Evolutionary conservation across 768 basidiomycete species (phyloP), one percentile per base, ranked within the genome.

Genomic region (Psilocybe subaeruginosa): DNA sequence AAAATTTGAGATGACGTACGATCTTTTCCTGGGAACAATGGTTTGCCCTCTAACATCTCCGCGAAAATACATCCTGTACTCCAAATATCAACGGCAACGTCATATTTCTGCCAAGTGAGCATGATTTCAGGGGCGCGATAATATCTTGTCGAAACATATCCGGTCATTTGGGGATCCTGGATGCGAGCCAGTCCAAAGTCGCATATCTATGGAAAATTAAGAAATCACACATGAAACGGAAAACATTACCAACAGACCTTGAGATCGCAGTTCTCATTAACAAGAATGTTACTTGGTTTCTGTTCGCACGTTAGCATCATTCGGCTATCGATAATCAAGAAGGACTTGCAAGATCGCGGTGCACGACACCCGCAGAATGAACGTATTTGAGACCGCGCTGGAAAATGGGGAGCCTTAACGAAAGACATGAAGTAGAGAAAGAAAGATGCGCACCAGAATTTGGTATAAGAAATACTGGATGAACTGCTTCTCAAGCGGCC

Each of bases 51-150:
- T 52, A 99, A 78, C 97, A 99, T 99, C 81, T 99, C 97, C 4
- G 97, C 97, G 70, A 99, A 98, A 74, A 99, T 99, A 80, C 97
- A 99, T 5, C 96, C 97, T 9, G 96, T 95, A 71, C 93, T 96
- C 97, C 97, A 99, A 73, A 99, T 97, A 74, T 99, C 97, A 64
- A 99, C 97, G 54, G 97, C 97, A 59, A 98, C 96, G 75, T 99
- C 97, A 78, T 99, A 99, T 80, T 99, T 99, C 76, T 99, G 97
- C 97, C 97, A 99, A 41, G 97, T 99, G 73, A 99, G 84, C 97
- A 99, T 99, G 79, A 99, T 99, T 77, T 99, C 97, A 4, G 97
- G 97, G 5, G 97, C 97, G 54, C 97, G 91, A 74, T 99, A 99
- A 79, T 99, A 99, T 67, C 97, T 84, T 54, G 97, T 99, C 59